Evolutionary conservation across 345 rosid species (phyloP).

Genomic region (Xanthoceras sorbifolium): DNA sequence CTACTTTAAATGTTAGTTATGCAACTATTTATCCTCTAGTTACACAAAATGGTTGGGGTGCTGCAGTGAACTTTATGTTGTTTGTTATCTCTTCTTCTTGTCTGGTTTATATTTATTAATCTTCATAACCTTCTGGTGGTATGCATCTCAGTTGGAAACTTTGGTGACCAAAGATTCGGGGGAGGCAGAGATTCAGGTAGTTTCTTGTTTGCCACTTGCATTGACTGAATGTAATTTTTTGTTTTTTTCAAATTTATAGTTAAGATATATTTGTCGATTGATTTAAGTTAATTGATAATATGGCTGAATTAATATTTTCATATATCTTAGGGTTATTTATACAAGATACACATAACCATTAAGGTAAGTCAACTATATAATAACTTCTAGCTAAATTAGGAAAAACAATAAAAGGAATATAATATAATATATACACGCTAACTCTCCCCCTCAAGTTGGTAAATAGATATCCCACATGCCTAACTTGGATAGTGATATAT

Average conservation of each 20-base stretch:
- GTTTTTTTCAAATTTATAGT: not conserved
- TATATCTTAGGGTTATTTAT: no score
- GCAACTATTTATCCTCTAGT: not conserved
- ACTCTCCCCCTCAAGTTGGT: no score
- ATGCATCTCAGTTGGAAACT: conserved; percentile 34
- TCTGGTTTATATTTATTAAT: not conserved
- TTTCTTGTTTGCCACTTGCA: not conserved
- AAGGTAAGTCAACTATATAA: no score
- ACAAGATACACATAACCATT: no score
- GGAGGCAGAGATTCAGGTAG: conserved; percentile 42
- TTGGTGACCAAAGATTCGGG: conserved; percentile 32
- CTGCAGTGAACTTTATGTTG: not conserved
- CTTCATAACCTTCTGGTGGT: not conserved
- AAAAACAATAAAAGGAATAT: no score
- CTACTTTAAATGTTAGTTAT: not conserved
- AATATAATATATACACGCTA: no score
- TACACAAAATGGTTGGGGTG: not conserved
- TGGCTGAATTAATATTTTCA: no score
- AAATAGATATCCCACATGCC: no score
- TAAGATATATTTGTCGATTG: not conserved
- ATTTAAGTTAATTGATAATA: no score
- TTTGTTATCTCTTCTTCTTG: not conserved
- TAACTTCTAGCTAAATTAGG: no score
- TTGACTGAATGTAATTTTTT: not conserved
- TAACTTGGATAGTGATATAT: no score